phyloP scores from a whole-genome alignment of 495 filamentous ascomycete species.

The Paragyromitra xinjiangensis region DNA sequence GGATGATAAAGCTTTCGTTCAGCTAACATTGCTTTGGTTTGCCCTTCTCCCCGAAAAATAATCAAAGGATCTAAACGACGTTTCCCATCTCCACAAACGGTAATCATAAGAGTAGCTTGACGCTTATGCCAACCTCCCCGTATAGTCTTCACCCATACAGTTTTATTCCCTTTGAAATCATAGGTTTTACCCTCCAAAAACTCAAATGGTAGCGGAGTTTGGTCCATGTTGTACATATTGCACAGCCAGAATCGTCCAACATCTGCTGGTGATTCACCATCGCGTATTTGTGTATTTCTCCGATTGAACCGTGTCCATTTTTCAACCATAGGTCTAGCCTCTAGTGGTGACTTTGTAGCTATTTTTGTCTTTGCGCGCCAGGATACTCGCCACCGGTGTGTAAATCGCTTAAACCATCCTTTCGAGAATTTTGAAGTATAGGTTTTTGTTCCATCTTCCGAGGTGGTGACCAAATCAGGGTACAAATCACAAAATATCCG shows the following conservation, averaged over 20 bases:
- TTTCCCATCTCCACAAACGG: no score
- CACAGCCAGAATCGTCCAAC: neutral
- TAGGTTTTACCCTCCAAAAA: neutral
- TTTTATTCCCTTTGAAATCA: neutral
- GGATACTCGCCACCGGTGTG: neutral
- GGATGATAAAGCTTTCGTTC: no score
- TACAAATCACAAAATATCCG: no score
- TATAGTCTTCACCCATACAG: neutral
- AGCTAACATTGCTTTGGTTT: no score
- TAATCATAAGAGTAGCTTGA: neutral
- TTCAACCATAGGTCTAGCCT: neutral
- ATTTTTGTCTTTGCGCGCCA: neutral
- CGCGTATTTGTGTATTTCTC: neutral
- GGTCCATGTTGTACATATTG: neutral
- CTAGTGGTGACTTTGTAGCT: neutral
- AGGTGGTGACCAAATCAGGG: no score
- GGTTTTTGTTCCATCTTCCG: no score
- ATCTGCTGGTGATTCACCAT: neutral
- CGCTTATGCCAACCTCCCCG: neutral
- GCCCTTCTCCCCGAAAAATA: no score
- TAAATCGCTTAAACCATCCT: no score
- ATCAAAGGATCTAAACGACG: no score
- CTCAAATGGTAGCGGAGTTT: neutral
- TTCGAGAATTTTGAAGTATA: no score
- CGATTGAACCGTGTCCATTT: neutral